These are phyloP conservation scores for Lachancea waltii DNA, from an alignment of 805 yeast genomes.

Conservation along the genomic window DNA sequence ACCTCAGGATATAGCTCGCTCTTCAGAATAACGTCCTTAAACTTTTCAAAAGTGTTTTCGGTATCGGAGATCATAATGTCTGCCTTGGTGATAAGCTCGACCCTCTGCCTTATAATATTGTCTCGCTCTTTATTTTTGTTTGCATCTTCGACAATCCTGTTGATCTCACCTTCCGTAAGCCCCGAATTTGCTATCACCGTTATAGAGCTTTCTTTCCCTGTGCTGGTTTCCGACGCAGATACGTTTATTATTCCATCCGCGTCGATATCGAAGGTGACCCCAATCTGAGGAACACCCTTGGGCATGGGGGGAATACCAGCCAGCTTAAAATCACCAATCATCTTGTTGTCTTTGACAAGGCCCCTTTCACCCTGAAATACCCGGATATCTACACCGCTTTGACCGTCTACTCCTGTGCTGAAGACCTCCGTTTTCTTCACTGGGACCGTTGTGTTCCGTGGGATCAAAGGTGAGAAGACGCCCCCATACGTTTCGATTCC, in stretches of 20 bases:
- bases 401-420: constrained; percentile 80
- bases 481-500: constrained; percentile 87
- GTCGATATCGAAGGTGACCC: constrained; percentile 71
- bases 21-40: constrained; percentile 38
- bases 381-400: constrained; percentile 74
- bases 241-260: constrained; percentile 82
- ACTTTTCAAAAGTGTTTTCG: constrained; percentile 69
- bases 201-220: constrained; percentile 61
- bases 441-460: constrained; percentile 74
- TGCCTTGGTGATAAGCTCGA: constrained; percentile 67
- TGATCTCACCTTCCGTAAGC: constrained; percentile 60
- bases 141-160: constrained; percentile 59
- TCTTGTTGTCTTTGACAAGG: constrained; percentile 67
- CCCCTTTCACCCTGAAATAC: constrained; percentile 81
- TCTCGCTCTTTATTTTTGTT: constrained; percentile 55
- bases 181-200: constrained; percentile 68
- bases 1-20: constrained; percentile 43
- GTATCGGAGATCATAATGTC: constrained; percentile 79
- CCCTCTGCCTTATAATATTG: constrained; percentile 49
- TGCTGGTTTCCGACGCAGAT: constrained; percentile 71
- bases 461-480: constrained; percentile 69
- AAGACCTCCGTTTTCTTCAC: constrained; percentile 66
- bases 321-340: constrained; percentile 68
- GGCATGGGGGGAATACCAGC: constrained; percentile 69
- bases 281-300: constrained; percentile 75